A percentile compares a stretch with the other conserved stretches of the same genome.
Evolutionary conservation across 768 basidiomycete species (phyloP).

Genomic region (Auriscalpium orientale): DNA sequence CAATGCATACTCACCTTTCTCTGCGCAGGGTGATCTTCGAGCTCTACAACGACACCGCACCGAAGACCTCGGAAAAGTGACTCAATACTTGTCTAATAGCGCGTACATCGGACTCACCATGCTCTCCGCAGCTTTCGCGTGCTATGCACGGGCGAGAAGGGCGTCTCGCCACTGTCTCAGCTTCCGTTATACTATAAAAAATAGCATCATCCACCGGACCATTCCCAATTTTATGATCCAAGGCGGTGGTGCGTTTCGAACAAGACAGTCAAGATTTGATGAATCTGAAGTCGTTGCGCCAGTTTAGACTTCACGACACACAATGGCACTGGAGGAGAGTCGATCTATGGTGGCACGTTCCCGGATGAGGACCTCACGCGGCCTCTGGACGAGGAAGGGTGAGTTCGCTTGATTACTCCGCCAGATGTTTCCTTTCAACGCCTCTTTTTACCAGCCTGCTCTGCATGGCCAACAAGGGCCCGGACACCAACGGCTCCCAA

Average conservation of each 20-base stretch:
- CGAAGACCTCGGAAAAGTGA: slow-evolving; percentile 79
- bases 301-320: slow-evolving; percentile 66
- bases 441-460: slow-evolving; percentile 40
- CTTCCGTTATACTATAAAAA: slow-evolving; percentile 80
- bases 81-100: slow-evolving; percentile 6
- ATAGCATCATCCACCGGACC: slow-evolving; percentile 67
- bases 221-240: slow-evolving; percentile 79
- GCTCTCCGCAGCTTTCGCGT: slow-evolving; percentile 59
- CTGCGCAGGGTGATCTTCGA: slow-evolving; percentile 59
- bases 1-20: slow-evolving; percentile 2
- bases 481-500: slow-evolving; percentile 80
- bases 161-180: slow-evolving; percentile 54
- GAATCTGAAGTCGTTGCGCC: background rate
- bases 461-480: slow-evolving; percentile 87
- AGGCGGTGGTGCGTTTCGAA: slow-evolving; percentile 50
- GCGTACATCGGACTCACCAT: too few species aligned
- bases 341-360: slow-evolving; percentile 72
- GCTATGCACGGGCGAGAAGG: slow-evolving; percentile 82
- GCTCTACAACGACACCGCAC: slow-evolving; percentile 62
- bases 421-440: background rate
- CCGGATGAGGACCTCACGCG: slow-evolving; percentile 67
- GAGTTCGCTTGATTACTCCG: slow-evolving; percentile 15
- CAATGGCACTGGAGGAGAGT: slow-evolving; percentile 77
- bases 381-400: slow-evolving; percentile 60
- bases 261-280: background rate